These are phyloP conservation scores for Pyronema omphalodes DNA, from an alignment of 495 filamentous ascomycete species.

Conservation along the genomic window DNA sequence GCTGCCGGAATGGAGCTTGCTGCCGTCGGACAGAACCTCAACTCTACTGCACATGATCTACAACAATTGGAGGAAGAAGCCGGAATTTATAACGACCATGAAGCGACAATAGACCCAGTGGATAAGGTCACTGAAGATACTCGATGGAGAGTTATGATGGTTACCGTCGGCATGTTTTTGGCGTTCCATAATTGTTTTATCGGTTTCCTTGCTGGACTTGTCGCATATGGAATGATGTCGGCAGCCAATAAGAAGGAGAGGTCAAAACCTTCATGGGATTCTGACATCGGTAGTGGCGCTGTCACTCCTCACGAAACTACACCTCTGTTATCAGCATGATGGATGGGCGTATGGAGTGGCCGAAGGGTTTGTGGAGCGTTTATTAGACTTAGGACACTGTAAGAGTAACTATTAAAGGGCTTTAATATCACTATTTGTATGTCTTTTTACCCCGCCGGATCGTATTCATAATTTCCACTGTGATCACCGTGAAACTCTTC, in stretches of 20 bases:
- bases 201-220: conserved; percentile 63
- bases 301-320: background rate
- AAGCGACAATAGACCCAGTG: conserved; percentile 16
- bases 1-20: conserved; percentile 73
- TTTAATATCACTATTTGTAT: no score
- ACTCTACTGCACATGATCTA: conserved; percentile 50
- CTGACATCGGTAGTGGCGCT: background rate
- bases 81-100: background rate
- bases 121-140: conserved; percentile 45
- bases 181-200: conserved; percentile 82
- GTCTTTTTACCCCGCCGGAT: no score
- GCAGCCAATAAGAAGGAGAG: conserved; percentile 24
- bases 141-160: conserved; percentile 72
- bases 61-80: conserved; percentile 6
- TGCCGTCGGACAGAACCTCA: conserved; percentile 65
- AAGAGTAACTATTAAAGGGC: no score
- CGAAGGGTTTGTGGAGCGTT: no score
- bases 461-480: no score
- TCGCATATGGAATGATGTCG: conserved; percentile 28
- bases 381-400: no score
- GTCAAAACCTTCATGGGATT: conserved; percentile 4
- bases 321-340: background rate
- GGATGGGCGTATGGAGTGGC: no score
- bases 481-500: no score
- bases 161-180: conserved; percentile 59